Evolutionary conservation across 106 monocot genomes (phyloP).

Genomic region (Gastrodia elata): DNA sequence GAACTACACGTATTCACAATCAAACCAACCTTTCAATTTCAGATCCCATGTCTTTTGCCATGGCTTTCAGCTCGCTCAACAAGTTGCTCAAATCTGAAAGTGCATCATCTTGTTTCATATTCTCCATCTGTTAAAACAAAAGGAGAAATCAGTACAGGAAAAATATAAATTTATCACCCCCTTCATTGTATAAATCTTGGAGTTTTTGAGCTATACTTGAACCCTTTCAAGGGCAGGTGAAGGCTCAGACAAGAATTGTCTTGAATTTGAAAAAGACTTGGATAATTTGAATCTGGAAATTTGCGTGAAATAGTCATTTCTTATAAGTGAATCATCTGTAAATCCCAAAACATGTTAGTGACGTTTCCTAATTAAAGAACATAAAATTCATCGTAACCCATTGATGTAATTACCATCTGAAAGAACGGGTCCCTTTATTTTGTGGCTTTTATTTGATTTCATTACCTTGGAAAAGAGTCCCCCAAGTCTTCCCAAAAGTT

Average conservation of each 20-base stretch:
- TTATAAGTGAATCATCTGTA: slow-evolving; percentile 40
- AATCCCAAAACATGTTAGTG: neutral
- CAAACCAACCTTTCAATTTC: slow-evolving; percentile 45
- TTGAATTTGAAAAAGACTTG: slow-evolving; percentile 15
- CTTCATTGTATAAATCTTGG: neutral
- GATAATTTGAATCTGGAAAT: slow-evolving; percentile 34
- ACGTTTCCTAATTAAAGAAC: neutral
- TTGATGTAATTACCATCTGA: slow-evolving; percentile 26
- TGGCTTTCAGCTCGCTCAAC: slow-evolving; percentile 47
- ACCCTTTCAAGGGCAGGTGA: slow-evolving; percentile 29
- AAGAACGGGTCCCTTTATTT: slow-evolving; percentile 53
- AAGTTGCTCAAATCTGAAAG: slow-evolving; percentile 51
- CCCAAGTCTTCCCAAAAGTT: slow-evolving; percentile 71
- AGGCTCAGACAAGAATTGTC: slow-evolving; percentile 13
- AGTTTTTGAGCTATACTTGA: slow-evolving; percentile 22
- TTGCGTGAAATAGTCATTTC: slow-evolving; percentile 30
- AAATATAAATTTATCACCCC: neutral
- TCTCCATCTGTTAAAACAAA: slow-evolving; percentile 34
- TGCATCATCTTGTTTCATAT: slow-evolving; percentile 52
- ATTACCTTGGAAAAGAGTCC: slow-evolving; percentile 66
- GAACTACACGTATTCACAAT: neutral
- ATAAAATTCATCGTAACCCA: neutral
- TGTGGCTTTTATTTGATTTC: slow-evolving; percentile 55
- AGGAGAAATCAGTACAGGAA: neutral
- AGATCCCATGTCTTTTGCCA: slow-evolving; percentile 65